A percentile compares a stretch with the other conserved stretches of the same genome.
These are phyloP conservation scores for Micractinium sp. DNA, from an alignment of 139 green algal genomes.

Conservation along the genomic window DNA sequence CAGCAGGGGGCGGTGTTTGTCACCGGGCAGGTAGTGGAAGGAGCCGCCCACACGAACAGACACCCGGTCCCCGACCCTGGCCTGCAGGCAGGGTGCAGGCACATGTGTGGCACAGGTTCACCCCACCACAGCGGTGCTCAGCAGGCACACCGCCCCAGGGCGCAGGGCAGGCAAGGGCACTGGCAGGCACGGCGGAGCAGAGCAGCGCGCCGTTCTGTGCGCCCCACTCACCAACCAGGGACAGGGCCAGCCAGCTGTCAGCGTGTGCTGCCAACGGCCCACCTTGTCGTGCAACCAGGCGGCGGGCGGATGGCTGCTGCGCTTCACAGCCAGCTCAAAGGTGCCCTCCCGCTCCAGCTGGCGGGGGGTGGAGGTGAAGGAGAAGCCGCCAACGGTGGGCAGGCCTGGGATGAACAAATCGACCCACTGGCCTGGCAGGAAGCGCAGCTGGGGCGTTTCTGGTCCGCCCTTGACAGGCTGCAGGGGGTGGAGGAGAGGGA, in stretches of 20 bases:
- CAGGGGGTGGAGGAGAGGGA: neutral
- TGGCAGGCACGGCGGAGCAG: too few species aligned
- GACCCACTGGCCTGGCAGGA: constrained; percentile 35
- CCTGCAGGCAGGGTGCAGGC: constrained; percentile 1
- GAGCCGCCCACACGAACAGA: constrained; percentile 17
- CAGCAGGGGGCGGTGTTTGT: constrained; percentile 23
- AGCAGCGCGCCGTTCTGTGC: too few species aligned
- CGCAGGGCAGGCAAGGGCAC: too few species aligned
- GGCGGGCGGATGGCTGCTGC: constrained; percentile 2
- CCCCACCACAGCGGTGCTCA: too few species aligned
- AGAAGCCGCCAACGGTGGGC: constrained; percentile 9
- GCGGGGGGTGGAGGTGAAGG: constrained; percentile 2
- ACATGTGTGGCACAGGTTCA: neutral
- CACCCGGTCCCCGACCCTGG: neutral
- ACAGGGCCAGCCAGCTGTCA: too few species aligned
- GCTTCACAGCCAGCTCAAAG: constrained; percentile 30
- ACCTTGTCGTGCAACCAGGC: constrained; percentile 32
- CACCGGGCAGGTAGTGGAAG: neutral
- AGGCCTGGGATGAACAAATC: constrained; percentile 13
- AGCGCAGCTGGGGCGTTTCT: neutral
- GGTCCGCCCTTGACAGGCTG: neutral
- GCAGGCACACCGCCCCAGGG: too few species aligned
- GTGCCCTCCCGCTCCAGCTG: neutral
- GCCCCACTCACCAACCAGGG: too few species aligned
- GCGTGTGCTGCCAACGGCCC: neutral